A percentile compares a stretch with the other conserved stretches of the same genome.
Evolutionary conservation across 108 stramenopile species (phyloP).

Genomic region (Skeletonema potamos): DNA sequence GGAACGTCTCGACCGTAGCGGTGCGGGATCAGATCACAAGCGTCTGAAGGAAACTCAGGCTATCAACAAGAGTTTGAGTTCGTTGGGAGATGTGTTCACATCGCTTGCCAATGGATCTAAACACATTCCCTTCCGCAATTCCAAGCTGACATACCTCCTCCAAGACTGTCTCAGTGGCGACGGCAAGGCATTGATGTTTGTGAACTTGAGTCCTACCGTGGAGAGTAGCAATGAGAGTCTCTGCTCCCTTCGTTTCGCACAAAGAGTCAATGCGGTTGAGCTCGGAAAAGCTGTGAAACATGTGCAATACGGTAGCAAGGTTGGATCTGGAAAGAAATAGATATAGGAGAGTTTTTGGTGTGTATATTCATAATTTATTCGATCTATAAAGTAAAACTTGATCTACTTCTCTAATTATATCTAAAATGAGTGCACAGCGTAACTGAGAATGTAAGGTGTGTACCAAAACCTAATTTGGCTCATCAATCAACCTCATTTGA

Average conservation of each 20-base stretch:
- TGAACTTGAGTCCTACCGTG: slow-evolving; percentile 83
- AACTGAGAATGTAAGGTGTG: too few species aligned
- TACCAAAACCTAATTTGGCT: too few species aligned
- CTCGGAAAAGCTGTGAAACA: slow-evolving; percentile 75
- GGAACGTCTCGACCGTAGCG: slow-evolving; percentile 95
- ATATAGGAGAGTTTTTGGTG: background rate
- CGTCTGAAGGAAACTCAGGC: slow-evolving; percentile 94
- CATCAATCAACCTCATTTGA: too few species aligned
- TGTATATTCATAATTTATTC: slow-evolving; percentile 1
- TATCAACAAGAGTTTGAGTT: slow-evolving; percentile 98
- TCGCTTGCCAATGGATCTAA: slow-evolving; percentile 84
- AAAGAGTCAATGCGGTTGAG: slow-evolving; percentile 56
- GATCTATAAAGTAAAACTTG: background rate
- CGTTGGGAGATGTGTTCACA: slow-evolving; percentile 97
- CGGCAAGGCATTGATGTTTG: slow-evolving; percentile 92
- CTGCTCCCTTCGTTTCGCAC: slow-evolving; percentile 85
- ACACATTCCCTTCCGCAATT: slow-evolving; percentile 90
- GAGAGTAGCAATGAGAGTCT: slow-evolving; percentile 75
- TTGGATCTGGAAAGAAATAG: background rate
- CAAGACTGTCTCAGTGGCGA: slow-evolving; percentile 88
- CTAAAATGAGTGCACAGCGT: too few species aligned
- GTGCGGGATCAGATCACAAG: slow-evolving; percentile 76
- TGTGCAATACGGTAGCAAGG: slow-evolving; percentile 57
- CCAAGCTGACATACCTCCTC: slow-evolving; percentile 89
- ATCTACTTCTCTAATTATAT: too few species aligned